Evolutionary conservation across 1,139 yeast species (phyloP).

Genomic region (Lodderomyces metapsilosis): DNA sequence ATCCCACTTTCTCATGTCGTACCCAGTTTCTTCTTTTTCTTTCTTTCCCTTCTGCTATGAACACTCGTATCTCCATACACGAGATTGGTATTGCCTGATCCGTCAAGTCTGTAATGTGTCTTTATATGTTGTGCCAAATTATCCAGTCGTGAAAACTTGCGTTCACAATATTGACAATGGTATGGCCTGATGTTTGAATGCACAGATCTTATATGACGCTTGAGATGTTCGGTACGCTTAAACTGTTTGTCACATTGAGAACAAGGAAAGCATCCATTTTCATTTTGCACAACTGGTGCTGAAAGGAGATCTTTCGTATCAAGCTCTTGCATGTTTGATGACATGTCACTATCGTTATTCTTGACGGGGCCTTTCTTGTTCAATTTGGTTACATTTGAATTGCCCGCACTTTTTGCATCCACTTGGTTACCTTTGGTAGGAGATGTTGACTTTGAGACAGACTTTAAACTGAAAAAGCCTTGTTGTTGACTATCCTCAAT

Average conservation of each 20-base stretch:
- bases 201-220: conserved; percentile 48
- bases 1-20: background rate
- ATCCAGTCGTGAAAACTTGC: conserved; percentile 47
- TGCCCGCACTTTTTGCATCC: background rate
- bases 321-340: background rate
- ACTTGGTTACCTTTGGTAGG: conserved; percentile 7
- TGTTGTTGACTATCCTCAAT: background rate
- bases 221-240: conserved; percentile 49
- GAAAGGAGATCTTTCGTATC: background rate
- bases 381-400: background rate
- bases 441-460: conserved; percentile 10
- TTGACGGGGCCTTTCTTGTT: conserved; percentile 3
- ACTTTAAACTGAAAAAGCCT: background rate
- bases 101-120: conserved; percentile 42
- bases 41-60: conserved; percentile 24
- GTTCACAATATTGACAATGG: conserved; percentile 49
- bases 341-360: conserved; percentile 1
- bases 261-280: conserved; percentile 37
- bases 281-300: conserved; percentile 8
- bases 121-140: conserved; percentile 51
- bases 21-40: conserved; percentile 11
- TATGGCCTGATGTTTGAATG: conserved; percentile 50
- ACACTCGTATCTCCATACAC: conserved; percentile 39
- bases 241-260: conserved; percentile 46
- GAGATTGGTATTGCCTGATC: conserved; percentile 36